Evolutionary conservation across 305 asterid species (phyloP).

Genomic region (Fraxinus greggii): DNA sequence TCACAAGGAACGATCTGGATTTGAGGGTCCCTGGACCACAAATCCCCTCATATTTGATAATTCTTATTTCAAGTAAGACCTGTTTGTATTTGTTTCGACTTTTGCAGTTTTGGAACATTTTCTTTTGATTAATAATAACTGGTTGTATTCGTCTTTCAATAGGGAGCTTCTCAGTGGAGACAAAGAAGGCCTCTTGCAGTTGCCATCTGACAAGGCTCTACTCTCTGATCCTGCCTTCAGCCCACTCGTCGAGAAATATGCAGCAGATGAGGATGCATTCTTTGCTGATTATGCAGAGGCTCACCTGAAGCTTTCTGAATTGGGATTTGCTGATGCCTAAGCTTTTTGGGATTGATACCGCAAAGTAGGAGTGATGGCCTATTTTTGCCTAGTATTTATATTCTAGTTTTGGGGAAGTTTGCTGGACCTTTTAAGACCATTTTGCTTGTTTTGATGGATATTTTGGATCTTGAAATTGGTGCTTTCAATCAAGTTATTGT

Average conservation of each 20-base stretch:
- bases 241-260: slow-evolving; percentile 83
- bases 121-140: slow-evolving; percentile 3
- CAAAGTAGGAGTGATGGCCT: slow-evolving; percentile 29
- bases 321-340: slow-evolving; percentile 77
- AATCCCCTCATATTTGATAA: slow-evolving; percentile 86
- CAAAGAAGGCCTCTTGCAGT: slow-evolving; percentile 76
- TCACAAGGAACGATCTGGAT: slow-evolving; percentile 96
- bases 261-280: slow-evolving; percentile 89
- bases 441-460: slow-evolving; percentile 30
- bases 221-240: slow-evolving; percentile 69
- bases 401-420: slow-evolving; percentile 11
- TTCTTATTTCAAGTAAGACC: slow-evolving; percentile 68
- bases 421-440: slow-evolving; percentile 21
- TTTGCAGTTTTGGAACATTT: not conserved
- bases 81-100: not conserved
- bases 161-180: slow-evolving; percentile 88
- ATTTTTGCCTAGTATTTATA: slow-evolving; percentile 14
- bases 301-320: slow-evolving; percentile 81
- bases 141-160: not conserved
- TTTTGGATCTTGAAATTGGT: slow-evolving; percentile 27
- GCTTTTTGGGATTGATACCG: slow-evolving; percentile 8
- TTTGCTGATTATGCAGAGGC: slow-evolving; percentile 76
- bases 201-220: slow-evolving; percentile 83
- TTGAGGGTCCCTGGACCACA: slow-evolving; percentile 91
- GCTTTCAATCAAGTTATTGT: not conserved